phyloP scores from a whole-genome alignment of 305 asterid species.

The Rubia balearica region DNA sequence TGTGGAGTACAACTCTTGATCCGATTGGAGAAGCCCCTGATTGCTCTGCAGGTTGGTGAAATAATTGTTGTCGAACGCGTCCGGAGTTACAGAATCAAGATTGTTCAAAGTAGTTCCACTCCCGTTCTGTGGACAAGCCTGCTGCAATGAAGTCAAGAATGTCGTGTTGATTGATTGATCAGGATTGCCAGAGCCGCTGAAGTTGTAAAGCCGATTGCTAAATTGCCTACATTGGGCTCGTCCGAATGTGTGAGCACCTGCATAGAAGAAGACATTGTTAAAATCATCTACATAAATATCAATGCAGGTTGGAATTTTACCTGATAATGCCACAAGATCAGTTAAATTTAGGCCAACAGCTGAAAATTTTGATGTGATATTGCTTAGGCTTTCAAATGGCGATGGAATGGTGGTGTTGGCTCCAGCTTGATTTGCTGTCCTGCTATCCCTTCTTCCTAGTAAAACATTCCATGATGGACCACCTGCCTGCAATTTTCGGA shows the following conservation, averaged over 20 bases:
- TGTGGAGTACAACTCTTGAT: constrained; percentile 47
- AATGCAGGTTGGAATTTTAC: constrained; percentile 18
- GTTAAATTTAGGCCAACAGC: constrained; percentile 37
- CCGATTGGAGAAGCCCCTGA: constrained; percentile 50
- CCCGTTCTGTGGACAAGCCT: constrained; percentile 47
- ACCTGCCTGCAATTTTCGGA: constrained; percentile 33
- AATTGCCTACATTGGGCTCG: constrained; percentile 46
- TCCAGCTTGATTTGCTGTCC: constrained; percentile 37
- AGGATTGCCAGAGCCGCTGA: constrained; percentile 41
- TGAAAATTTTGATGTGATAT: constrained; percentile 40
- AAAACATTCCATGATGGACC: constrained; percentile 57
- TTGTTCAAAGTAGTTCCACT: constrained; percentile 26
- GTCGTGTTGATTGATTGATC: constrained; percentile 48
- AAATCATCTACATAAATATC: no score
- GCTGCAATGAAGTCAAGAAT: constrained; percentile 33
- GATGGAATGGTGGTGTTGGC: constrained; percentile 48
- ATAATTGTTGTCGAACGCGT: constrained; percentile 38
- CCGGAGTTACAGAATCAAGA: constrained; percentile 39
- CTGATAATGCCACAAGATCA: constrained; percentile 56
- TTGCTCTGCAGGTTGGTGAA: constrained; percentile 42
- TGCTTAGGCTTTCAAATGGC: constrained; percentile 36
- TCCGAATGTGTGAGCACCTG: constrained; percentile 66
- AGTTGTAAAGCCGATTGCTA: constrained; percentile 41
- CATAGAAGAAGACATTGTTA: background rate
- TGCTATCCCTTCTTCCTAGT: constrained; percentile 57